Conservation (phyloP, 2,329 filamentous ascomycete species). For the Cercospora sp. region DNA sequence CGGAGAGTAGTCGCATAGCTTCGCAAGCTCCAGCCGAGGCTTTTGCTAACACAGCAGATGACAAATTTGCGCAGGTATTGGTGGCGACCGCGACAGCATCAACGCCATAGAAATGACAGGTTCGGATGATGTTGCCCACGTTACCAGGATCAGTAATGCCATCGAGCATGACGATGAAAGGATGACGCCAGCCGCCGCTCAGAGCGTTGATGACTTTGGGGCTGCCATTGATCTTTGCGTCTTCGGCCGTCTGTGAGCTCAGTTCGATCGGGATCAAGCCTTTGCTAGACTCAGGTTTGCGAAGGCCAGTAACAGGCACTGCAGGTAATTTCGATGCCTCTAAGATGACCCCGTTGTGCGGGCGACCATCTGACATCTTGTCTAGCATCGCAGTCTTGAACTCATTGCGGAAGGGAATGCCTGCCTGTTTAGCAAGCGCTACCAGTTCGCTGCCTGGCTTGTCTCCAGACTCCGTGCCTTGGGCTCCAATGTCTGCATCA, state of each 20-base stretch:
- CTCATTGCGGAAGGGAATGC: slow-evolving; percentile 62
- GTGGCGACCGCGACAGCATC: slow-evolving; percentile 78
- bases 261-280: slow-evolving; percentile 61
- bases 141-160: slow-evolving; percentile 81
- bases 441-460: slow-evolving; percentile 22
- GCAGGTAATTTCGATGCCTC: slow-evolving; percentile 83
- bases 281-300: slow-evolving; percentile 34
- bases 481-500: slow-evolving; percentile 16
- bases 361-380: slow-evolving; percentile 77
- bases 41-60: slow-evolving; percentile 77
- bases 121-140: slow-evolving; percentile 83
- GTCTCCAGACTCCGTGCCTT: slow-evolving; percentile 16
- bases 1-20: slow-evolving; percentile 69
- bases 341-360: slow-evolving; percentile 87
- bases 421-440: slow-evolving; percentile 36
- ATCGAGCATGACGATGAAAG: slow-evolving; percentile 73
- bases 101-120: slow-evolving; percentile 86
- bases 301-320: slow-evolving; percentile 38
- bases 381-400: slow-evolving; percentile 57
- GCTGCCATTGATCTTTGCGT: slow-evolving; percentile 70
- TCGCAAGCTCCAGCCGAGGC: slow-evolving; percentile 87
- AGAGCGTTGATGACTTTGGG: slow-evolving; percentile 53
- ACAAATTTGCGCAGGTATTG: slow-evolving; percentile 70
- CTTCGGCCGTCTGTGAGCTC: slow-evolving; percentile 67
- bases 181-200: slow-evolving; percentile 55